A percentile compares a stretch with the other conserved stretches of the same genome.
Conservation (phyloP, 192 early-diverging fungal species). For the Coemansia sp. region DNA sequence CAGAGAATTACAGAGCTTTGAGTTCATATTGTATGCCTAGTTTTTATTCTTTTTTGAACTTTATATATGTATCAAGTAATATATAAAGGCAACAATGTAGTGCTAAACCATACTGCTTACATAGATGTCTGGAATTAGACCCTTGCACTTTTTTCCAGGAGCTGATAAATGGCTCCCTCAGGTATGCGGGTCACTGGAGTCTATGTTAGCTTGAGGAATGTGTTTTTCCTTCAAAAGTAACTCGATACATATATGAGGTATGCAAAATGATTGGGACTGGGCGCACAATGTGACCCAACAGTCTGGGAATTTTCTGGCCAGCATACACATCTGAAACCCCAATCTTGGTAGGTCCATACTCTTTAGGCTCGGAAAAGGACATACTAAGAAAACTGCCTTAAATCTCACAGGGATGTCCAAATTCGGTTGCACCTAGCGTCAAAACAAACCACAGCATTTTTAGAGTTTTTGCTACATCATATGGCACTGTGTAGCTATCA, state of each 20-base stretch:
- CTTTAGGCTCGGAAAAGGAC: background rate
- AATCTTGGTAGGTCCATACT: background rate
- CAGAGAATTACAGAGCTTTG: slow-evolving; percentile 8
- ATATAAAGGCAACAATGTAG: slow-evolving; percentile 7
- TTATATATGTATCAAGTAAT: too few species aligned
- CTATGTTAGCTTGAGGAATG: slow-evolving; percentile 12
- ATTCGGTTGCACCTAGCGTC: background rate
- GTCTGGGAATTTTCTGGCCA: background rate
- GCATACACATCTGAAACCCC: background rate
- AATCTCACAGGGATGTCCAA: background rate
- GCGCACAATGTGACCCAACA: background rate
- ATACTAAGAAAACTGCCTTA: background rate
- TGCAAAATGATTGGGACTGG: background rate
- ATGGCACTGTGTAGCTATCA: background rate
- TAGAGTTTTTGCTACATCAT: background rate
- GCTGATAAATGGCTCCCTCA: slow-evolving; percentile 19
- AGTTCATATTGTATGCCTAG: background rate
- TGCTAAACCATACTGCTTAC: background rate
- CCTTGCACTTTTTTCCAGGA: background rate
- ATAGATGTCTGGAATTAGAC: background rate
- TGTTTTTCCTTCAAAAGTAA: background rate
- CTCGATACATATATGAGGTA: background rate
- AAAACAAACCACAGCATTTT: background rate
- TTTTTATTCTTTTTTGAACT: too few species aligned
- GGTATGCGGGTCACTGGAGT: slow-evolving; percentile 1